Conservation (phyloP, 2,329 filamentous ascomycete genomes). For the Teratosphaeria nubilosa region DNA sequence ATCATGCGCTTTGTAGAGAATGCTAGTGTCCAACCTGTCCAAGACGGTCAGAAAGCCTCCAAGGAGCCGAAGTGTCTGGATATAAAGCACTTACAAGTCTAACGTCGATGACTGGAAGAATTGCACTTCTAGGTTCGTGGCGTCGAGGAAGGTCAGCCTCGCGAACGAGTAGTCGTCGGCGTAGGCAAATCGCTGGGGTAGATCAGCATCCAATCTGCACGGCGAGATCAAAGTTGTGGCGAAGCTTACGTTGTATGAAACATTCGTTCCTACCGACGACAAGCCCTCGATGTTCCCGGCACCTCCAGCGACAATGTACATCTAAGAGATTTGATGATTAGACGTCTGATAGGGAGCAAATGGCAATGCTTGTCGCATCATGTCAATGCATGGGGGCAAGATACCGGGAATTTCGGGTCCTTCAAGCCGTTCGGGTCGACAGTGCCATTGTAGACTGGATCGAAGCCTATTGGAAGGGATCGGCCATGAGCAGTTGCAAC, state of each 20-base stretch:
- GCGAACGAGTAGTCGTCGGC: constrained; percentile 45
- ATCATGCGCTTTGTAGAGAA: constrained; percentile 14
- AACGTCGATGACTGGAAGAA: not conserved
- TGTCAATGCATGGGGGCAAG: not conserved
- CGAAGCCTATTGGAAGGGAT: not conserved
- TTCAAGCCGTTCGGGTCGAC: not conserved
- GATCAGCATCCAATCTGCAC: not conserved
- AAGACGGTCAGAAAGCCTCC: constrained; percentile 39
- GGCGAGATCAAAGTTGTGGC: not conserved
- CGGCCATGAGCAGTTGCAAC: not conserved
- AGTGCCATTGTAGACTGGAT: not conserved
- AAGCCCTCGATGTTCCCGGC: constrained; percentile 49
- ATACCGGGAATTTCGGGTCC: not conserved
- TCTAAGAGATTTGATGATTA: constrained; percentile 13
- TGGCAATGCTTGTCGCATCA: not conserved
- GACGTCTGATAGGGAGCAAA: not conserved
- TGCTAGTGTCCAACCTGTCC: constrained; percentile 28
- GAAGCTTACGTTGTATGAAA: constrained; percentile 30
- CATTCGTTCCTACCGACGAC: constrained; percentile 32
- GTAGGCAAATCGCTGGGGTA: constrained; percentile 32
- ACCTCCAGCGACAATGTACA: constrained; percentile 48
- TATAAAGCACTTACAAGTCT: not conserved
- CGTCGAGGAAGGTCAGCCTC: constrained; percentile 38
- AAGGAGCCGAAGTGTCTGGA: too few species aligned
- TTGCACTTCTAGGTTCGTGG: constrained; percentile 35